Evolutionary conservation across 768 basidiomycete genomes (phyloP), one percentile per base, ranked within the genome.

Genomic region (Collybiopsis confluens): DNA sequence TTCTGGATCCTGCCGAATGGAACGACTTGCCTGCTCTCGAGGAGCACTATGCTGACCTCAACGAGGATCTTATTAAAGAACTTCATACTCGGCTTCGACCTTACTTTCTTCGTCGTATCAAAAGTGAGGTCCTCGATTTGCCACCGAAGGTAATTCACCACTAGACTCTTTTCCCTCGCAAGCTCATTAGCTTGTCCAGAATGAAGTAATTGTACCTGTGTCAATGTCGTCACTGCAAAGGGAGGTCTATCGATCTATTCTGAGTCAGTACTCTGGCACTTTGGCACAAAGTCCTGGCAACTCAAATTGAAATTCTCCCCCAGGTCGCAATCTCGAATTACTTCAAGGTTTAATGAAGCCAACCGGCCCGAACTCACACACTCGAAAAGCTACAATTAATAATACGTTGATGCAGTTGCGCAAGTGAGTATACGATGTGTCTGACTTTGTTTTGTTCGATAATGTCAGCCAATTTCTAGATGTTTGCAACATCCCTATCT

Each of bases 401-500:
- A 94, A 95, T 62, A 71, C 93, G 45, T 71, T 94, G 44, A 94
- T 95, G 92, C 86, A 95, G 60, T 65, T 93, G 36, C 78, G 92
- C 59, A 93, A 92, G 90, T 90, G 26, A 45, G 43, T 50, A 15
- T 9, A 27, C n/a, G 16, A 3, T n/a, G 26, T 21, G 20, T 28
- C 2, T 40, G 23, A 38, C 52, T 41, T 30, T 20, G n/a, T n/a
- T n/a, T n/a, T n/a, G n/a, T n/a, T n/a, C n/a, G n/a, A n/a, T n/a
- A n/a, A n/a, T n/a, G n/a, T n/a, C n/a, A n/a, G n/a, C n/a, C n/a
- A n/a, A n/a, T n/a, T n/a, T 41, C 38, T 45, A 92, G 90, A 69
- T 92, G 90, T 65, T 70, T 93, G 15, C 94, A 96, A 70, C 94
- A 97, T 67, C 93, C 94, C 0, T 96, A 96, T 64, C 77, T 96